Evolutionary conservation across 495 filamentous ascomycete genomes (phyloP).

Genomic region (Penicillium goetzii): DNA sequence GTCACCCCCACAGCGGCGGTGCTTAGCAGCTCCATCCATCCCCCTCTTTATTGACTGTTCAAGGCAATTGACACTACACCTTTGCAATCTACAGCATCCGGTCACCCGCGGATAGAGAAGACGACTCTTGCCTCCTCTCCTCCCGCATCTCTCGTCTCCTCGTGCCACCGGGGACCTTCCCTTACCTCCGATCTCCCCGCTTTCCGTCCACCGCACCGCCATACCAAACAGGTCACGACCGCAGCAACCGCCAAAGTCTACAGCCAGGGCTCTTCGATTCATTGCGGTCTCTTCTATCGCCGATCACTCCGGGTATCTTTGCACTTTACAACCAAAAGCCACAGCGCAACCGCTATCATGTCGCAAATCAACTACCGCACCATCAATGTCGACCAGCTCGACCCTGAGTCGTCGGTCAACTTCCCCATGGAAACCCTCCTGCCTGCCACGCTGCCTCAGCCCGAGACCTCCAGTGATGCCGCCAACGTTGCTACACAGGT

Average conservation of each 20-base stretch:
- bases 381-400: slow-evolving; percentile 88
- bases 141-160: slow-evolving; percentile 1
- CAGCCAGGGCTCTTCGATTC: background rate
- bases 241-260: slow-evolving; percentile 9
- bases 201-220: slow-evolving; percentile 24
- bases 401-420: slow-evolving; percentile 85
- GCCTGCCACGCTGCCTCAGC: slow-evolving; percentile 62
- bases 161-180: slow-evolving; percentile 12
- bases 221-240: slow-evolving; percentile 22
- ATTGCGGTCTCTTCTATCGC: background rate
- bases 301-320: background rate
- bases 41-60: slow-evolving; percentile 6
- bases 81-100: background rate
- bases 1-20: slow-evolving; percentile 24
- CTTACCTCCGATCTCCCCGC: slow-evolving; percentile 29
- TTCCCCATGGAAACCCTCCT: slow-evolving; percentile 82
- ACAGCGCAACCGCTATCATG: slow-evolving; percentile 45
- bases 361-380: slow-evolving; percentile 78
- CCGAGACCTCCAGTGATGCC: slow-evolving; percentile 70
- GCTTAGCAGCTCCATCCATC: slow-evolving; percentile 17
- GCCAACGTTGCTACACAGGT: slow-evolving; percentile 75
- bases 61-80: slow-evolving; percentile 2
- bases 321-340: slow-evolving; percentile 11
- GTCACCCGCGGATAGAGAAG: background rate
- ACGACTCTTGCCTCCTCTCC: background rate